Evolutionary conservation across 225 moss, liverwort and hornwort genomes (phyloP), one percentile per base, ranked within the genome.

Genomic region (Antitrichia curtipendula): DNA sequence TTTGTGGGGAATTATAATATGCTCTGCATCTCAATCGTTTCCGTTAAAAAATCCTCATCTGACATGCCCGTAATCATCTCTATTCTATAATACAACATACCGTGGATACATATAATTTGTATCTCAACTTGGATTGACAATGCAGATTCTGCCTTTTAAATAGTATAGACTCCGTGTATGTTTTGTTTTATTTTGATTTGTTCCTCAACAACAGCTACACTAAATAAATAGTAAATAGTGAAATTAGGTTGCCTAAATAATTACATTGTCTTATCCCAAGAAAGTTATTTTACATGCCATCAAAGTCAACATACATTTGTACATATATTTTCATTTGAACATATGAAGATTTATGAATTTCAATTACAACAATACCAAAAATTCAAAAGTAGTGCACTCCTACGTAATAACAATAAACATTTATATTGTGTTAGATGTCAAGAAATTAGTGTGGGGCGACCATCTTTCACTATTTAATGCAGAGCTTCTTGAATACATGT

Each of bases 291-390:
- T 36, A 19, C 10, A 36, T 19, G 22, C 2, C 21, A 21, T n/a
- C 21, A 66, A 66, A n/a, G n/a, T 66, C 12, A n/a, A 68, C 7
- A 68, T 3, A 68, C 7, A 22, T 68, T 12, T 38, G 1, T 65
- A 36, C 0, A 10, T 0, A 36, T 20, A 5, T 65, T 65, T 36
- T 2, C 4, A 68, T 68, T 68, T 38, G 2, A 4, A 38, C 2
- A 2, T 3, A 13, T 38, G 2, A 2, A 68, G 1, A 7, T 68
- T 23, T 1, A 13, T 7, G 2, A 23, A 4, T 68, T 1, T 7
- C 13, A 38, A 38, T 13, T 68, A 38, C 13, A 38, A 66, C 7
- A 22, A n/a, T 2, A 66, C 1, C 4, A 7, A 38, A 45, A 45
- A 38, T 66, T 66, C 22, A 38, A 66, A n/a, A 22, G 22, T 38